These are phyloP conservation scores for Colletotrichum chrysophilum DNA, from an alignment of 2,329 filamentous ascomycete species.

Conservation along the genomic window DNA sequence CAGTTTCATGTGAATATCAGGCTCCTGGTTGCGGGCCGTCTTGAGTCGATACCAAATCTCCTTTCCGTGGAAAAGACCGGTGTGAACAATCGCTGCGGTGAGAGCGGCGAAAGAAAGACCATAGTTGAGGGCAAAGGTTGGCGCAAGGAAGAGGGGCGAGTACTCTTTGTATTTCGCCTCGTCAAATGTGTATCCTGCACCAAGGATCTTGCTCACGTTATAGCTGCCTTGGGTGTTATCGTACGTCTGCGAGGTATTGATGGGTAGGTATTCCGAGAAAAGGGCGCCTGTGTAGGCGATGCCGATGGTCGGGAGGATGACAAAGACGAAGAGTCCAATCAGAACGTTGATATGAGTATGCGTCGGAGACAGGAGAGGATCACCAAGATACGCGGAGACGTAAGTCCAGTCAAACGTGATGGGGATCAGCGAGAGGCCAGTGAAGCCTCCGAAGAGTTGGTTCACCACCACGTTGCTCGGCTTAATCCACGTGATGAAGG, in stretches of 20 bases:
- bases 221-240: slow-evolving; percentile 61
- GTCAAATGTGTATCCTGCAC: slow-evolving; percentile 59
- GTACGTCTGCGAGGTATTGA: slow-evolving; percentile 58
- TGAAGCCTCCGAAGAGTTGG: slow-evolving; percentile 64
- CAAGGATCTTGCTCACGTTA: slow-evolving; percentile 57
- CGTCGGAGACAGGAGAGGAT: slow-evolving; percentile 29
- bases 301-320: slow-evolving; percentile 40
- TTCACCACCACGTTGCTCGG: slow-evolving; percentile 64
- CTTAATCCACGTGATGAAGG: slow-evolving; percentile 65
- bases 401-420: slow-evolving; percentile 61
- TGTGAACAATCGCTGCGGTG: slow-evolving; percentile 57
- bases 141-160: slow-evolving; percentile 41
- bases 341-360: slow-evolving; percentile 14
- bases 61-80: slow-evolving; percentile 56
- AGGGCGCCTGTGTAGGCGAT: slow-evolving; percentile 50
- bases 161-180: slow-evolving; percentile 60
- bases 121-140: slow-evolving; percentile 52
- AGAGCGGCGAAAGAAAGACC: slow-evolving; percentile 54
- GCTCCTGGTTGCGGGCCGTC: slow-evolving; percentile 48
- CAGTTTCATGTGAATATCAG: slow-evolving; percentile 62
- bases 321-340: slow-evolving; percentile 1
- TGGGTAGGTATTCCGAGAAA: slow-evolving; percentile 59
- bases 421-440: slow-evolving; percentile 64
- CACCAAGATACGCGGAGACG: slow-evolving; percentile 44
- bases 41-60: slow-evolving; percentile 44